Evolutionary conservation across 768 basidiomycete genomes (phyloP).

Genomic region (Tylopilus intermedius): DNA sequence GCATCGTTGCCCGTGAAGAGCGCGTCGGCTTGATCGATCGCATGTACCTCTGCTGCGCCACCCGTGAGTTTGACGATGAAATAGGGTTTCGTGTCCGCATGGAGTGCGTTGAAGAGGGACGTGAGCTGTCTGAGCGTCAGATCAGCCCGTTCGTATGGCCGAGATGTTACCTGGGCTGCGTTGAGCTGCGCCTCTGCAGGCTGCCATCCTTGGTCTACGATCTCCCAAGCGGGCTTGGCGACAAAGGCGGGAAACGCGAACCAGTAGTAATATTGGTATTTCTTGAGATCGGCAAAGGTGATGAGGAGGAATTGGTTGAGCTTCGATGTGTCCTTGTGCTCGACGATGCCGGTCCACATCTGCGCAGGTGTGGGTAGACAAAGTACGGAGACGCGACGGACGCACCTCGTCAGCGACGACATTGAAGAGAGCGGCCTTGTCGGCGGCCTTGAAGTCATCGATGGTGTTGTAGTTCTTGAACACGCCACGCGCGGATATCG

Average conservation of each 20-base stretch:
- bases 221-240: constrained; percentile 87
- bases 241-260: constrained; percentile 94
- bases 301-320: constrained; percentile 83
- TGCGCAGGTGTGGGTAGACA: constrained; percentile 22
- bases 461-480: constrained; percentile 97
- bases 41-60: constrained; percentile 39
- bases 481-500: constrained; percentile 53
- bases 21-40: constrained; percentile 50
- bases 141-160: not conserved
- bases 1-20: constrained; percentile 51
- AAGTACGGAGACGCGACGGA: not conserved
- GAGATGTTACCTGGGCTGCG: constrained; percentile 33
- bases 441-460: constrained; percentile 87
- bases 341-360: constrained; percentile 66
- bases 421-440: constrained; percentile 86
- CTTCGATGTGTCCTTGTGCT: constrained; percentile 47
- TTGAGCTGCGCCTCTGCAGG: constrained; percentile 43
- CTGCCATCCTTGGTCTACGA: constrained; percentile 57
- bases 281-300: constrained; percentile 96
- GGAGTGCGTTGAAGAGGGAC: constrained; percentile 49
- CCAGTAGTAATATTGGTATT: constrained; percentile 98
- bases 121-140: constrained; percentile 38
- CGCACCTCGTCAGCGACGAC: constrained; percentile 60
- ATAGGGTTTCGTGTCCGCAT: constrained; percentile 42
- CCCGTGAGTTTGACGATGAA: constrained; percentile 52